Percentiles rank a stretch among this genome's conserved stretches.
These are phyloP conservation scores for Leccinum griseonigrum DNA, from an alignment of 1,284 basidiomycete genomes.

Conservation along the genomic window DNA sequence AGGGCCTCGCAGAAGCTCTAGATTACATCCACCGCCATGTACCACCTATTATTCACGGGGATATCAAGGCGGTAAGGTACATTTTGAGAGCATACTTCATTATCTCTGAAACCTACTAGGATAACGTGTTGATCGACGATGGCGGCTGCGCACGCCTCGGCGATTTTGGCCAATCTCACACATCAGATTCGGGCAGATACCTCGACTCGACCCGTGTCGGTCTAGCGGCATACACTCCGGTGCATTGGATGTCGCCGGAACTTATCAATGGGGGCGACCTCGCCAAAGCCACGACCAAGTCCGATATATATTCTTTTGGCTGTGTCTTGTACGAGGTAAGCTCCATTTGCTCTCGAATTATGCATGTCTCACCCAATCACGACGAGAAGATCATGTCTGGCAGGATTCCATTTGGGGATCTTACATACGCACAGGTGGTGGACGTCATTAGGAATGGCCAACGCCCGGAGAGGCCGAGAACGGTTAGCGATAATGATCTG, in stretches of 20 bases:
- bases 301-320: conserved; percentile 30
- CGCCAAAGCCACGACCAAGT: conserved; percentile 15
- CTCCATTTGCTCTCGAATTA: background rate
- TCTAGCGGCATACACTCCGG: conserved; percentile 8
- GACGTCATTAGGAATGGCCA: background rate
- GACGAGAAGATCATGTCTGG: conserved; percentile 23
- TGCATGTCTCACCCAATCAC: conserved; percentile 1
- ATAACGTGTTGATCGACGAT: conserved; percentile 35
- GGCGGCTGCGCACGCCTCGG: conserved; percentile 28
- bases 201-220: conserved; percentile 28
- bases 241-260: conserved; percentile 30
- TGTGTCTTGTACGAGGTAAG: conserved; percentile 34
- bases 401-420: conserved; percentile 18
- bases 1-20: conserved; percentile 33
- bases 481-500: conserved; percentile 3
- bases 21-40: conserved; percentile 34
- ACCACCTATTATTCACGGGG: conserved; percentile 37
- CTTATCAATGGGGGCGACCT: conserved; percentile 11
- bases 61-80: conserved; percentile 37
- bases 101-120: conserved; percentile 20
- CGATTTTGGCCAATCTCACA: conserved; percentile 37
- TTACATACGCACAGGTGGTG: background rate
- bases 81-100: background rate
- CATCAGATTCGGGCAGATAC: conserved; percentile 24
- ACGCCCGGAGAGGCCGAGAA: conserved; percentile 12